Evolutionary conservation across 257 asterid species (phyloP).

Genomic region (Lycium barbarum): DNA sequence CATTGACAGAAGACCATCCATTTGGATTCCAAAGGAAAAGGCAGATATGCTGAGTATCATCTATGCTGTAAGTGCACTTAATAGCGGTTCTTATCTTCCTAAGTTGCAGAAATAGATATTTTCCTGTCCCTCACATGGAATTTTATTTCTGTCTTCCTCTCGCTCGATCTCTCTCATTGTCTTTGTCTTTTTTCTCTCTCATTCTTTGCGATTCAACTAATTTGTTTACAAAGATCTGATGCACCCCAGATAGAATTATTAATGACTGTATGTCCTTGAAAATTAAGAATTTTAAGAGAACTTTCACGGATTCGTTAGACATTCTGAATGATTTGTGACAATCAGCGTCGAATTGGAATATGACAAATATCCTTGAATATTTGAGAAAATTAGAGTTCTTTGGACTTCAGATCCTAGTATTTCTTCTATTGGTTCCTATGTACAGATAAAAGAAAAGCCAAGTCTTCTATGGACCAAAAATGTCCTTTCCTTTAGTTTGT

Average conservation of each 20-base stretch:
- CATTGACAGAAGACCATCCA: slow-evolving; percentile 49
- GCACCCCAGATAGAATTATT: slow-evolving; percentile 13
- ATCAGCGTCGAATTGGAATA: not conserved
- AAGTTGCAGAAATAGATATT: not conserved
- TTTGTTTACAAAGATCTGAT: not conserved
- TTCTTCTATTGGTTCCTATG: not conserved
- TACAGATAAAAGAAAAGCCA: not conserved
- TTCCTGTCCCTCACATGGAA: not conserved
- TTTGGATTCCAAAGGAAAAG: slow-evolving; percentile 58
- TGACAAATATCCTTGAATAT: not conserved
- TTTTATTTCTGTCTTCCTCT: not conserved
- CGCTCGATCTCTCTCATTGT: not conserved
- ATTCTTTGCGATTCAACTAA: not conserved
- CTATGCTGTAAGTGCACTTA: slow-evolving; percentile 57
- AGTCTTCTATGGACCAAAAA: not conserved
- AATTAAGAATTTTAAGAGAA: not conserved
- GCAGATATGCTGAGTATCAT: slow-evolving; percentile 53
- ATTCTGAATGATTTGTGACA: not conserved
- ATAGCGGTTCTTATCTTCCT: not conserved
- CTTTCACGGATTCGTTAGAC: not conserved
- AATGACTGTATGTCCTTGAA: not conserved
- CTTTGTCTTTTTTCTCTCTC: not conserved
- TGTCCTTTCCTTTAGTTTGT: slow-evolving; percentile 20
- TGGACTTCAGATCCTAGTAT: not conserved
- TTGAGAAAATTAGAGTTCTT: slow-evolving; percentile 1